Conservation (phyloP, 441 rosid genomes). For the Adansonia madagascariensis region DNA sequence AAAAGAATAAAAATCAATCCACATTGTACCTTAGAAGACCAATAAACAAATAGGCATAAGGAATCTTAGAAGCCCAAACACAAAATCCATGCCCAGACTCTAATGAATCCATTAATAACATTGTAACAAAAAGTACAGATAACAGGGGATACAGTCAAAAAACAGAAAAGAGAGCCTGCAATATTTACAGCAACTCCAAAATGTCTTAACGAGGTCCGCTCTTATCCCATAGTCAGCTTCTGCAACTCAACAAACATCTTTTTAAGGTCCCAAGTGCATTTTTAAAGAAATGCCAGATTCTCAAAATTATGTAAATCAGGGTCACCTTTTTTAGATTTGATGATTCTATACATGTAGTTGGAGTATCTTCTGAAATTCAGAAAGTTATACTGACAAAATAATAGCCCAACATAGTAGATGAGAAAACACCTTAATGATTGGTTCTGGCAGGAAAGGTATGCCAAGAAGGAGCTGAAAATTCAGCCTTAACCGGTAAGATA, state of each 20-base stretch:
- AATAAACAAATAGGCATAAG: not conserved
- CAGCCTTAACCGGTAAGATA: slow-evolving; percentile 18
- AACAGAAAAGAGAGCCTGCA: not conserved
- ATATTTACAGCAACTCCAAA: not conserved
- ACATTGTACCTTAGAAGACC: not conserved
- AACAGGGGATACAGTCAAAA: slow-evolving; percentile 17
- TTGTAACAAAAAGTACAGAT: not conserved
- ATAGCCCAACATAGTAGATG: not conserved
- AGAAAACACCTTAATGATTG: slow-evolving; percentile 17
- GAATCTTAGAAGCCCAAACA: slow-evolving; percentile 1
- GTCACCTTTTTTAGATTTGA: slow-evolving; percentile 8
- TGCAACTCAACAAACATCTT: slow-evolving; percentile 10
- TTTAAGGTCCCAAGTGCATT: slow-evolving; percentile 14
- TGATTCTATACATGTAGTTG: slow-evolving; percentile 9
- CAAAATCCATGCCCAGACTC: not conserved
- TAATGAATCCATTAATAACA: not conserved
- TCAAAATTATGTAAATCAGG: not conserved
- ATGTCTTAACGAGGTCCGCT: not conserved
- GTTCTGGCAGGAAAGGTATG: slow-evolving; percentile 15
- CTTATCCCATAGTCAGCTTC: not conserved
- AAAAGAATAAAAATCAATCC: slow-evolving; percentile 19
- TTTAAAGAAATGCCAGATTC: not conserved
- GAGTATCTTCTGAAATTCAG: not conserved
- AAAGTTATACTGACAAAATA: slow-evolving; percentile 1
- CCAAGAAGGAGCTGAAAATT: not conserved